Evolutionary conservation across 345 rosid species (phyloP).

Genomic region (Murraya koenigii): DNA sequence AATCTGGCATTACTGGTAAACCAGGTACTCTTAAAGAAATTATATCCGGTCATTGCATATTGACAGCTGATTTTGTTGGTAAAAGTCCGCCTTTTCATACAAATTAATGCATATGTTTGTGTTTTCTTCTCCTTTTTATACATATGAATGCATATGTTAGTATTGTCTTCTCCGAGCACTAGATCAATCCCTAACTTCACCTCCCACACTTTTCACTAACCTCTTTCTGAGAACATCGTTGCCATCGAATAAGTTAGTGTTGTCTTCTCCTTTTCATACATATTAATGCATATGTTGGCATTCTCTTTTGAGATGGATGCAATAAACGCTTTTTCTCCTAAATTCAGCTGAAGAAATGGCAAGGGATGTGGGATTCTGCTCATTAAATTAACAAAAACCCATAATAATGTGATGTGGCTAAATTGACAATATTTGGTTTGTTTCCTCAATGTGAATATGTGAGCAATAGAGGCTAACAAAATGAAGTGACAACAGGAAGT

Average conservation of each 20-base stretch:
- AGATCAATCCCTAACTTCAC: no score
- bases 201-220: no score
- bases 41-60: neutral
- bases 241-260: no score
- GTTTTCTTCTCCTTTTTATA: no score
- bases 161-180: no score
- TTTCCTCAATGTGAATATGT: neutral
- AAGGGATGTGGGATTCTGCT: neutral
- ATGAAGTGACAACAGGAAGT: neutral
- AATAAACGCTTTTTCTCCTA: neutral
- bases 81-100: neutral
- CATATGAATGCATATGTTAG: no score
- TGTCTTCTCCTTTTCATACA: neutral
- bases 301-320: neutral
- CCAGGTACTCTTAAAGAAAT: conserved; percentile 48
- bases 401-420: neutral
- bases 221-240: no score
- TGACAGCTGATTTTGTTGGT: neutral
- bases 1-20: conserved; percentile 58
- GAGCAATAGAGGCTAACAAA: neutral
- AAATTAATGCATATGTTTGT: no score
- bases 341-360: no score
- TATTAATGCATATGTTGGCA: no score
- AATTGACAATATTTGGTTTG: neutral
- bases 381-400: neutral